Base-by-base conservation (phyloP, 225 moss, liverwort and hornwort species). In the Bryoerythrophyllum caledonicum region DNA sequence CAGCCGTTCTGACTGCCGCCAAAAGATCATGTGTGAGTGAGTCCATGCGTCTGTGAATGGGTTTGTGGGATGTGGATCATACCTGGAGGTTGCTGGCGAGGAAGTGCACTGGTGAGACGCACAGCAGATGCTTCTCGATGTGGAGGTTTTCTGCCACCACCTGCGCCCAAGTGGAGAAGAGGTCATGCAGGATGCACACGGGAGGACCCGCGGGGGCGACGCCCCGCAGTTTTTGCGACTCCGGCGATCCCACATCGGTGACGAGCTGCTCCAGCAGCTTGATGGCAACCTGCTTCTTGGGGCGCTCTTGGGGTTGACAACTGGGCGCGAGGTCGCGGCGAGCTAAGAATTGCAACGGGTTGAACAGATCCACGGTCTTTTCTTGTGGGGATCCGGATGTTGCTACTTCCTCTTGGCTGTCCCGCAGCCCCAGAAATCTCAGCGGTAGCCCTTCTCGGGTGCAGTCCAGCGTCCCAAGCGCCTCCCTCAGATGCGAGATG, bases 171-270 rank as follows among this genome's bases (percentile, higher is more conserved):
- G 63, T 54, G 28, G 63, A 40, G 35, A 80, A 80, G 57, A 75
- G 21, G 21, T 75, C 80, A 35, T 80, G 58, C 43, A 80, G 61
- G 37, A 80, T 53, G 30, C 61, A 56, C 24, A 69, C 21, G 26
- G 80, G 70, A 46, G 75, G 70, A 41, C 68, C 41, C 44, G 75
- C 57, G 21, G 80, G 57, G 2, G 37, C 24, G 32, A 62, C 63
- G 19, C 53, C 17, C 24, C 63, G 19, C 25, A 52, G 62, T 24
- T 63, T 62, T 28, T 51, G 63, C 6, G 63, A 74, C 63, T 74
- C 24, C 12, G 74, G 63, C 24, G 38, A 74, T 60, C 43, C 74
- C 37, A 62, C 49, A 16, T 64, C 38, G 34, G 46, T 53, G 74
- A 64, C 24, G 24, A 52, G 17, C 14, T 74, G 63, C 53, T 51